Conservation (phyloP, 768 basidiomycete genomes). For the Cyclocybe aegerita region DNA sequence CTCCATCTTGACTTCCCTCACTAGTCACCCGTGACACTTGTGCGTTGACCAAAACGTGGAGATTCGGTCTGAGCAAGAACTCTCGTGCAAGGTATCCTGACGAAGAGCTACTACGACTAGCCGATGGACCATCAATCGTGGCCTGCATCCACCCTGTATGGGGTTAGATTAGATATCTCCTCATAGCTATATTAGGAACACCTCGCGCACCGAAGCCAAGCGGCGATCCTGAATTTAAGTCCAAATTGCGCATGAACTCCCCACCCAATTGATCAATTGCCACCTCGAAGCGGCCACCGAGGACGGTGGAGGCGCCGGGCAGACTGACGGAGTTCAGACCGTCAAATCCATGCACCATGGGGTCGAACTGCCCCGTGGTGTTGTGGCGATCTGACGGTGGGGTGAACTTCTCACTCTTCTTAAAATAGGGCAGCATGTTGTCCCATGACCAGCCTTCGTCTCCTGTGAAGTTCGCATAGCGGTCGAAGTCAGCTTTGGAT, state of each 20-base stretch:
- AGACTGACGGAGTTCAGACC: slow-evolving; percentile 31
- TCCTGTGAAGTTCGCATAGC: slow-evolving; percentile 45
- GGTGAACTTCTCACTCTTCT: slow-evolving; percentile 21
- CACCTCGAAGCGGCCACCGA: slow-evolving; percentile 27
- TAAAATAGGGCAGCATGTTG: slow-evolving; percentile 28
- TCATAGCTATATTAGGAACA: neutral
- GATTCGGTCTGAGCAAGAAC: slow-evolving; percentile 13
- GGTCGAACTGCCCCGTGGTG: slow-evolving; percentile 30
- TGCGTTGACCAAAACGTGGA: slow-evolving; percentile 18
- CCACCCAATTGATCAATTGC: slow-evolving; percentile 37
- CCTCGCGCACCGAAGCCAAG: slow-evolving; percentile 27
- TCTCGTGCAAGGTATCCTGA: slow-evolving; percentile 13
- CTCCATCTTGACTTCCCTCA: neutral
- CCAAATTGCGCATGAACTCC: slow-evolving; percentile 23
- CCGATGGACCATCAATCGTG: slow-evolving; percentile 18
- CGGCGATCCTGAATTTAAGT: slow-evolving; percentile 28
- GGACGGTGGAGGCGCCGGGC: slow-evolving; percentile 21
- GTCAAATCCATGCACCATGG: slow-evolving; percentile 27
- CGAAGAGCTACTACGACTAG: slow-evolving; percentile 18
- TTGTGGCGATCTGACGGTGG: slow-evolving; percentile 32
- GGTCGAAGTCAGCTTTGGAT: slow-evolving; percentile 48
- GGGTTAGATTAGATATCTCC: neutral
- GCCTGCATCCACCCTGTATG: slow-evolving; percentile 16
- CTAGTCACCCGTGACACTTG: slow-evolving; percentile 21
- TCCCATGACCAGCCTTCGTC: slow-evolving; percentile 49